phyloP scores from a whole-genome alignment of 1,139 yeast genomes.

The Candida pseudocylindracea region DNA sequence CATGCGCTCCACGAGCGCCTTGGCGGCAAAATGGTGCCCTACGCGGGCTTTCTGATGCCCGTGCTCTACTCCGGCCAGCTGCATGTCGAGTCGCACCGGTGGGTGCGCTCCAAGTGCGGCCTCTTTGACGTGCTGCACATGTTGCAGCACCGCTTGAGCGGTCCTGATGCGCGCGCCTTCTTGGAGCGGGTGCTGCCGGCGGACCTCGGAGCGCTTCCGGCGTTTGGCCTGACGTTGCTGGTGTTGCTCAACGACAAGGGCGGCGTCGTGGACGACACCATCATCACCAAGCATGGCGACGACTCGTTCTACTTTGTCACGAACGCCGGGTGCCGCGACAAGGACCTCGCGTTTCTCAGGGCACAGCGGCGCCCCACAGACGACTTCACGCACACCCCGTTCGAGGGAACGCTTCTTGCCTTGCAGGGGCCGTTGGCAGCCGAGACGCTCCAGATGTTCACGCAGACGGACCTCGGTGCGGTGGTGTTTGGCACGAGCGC shows the following conservation, averaged over 20 bases:
- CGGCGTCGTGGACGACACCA: slow-evolving; percentile 84
- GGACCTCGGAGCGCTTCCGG: slow-evolving; percentile 34
- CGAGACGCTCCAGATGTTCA: slow-evolving; percentile 37
- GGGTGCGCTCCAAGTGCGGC: slow-evolving; percentile 83
- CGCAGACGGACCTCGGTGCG: slow-evolving; percentile 30
- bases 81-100: slow-evolving; percentile 81
- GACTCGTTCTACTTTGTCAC: slow-evolving; percentile 78
- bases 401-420: slow-evolving; percentile 67
- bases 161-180: slow-evolving; percentile 44
- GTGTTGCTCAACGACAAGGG: slow-evolving; percentile 56
- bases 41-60: slow-evolving; percentile 93
- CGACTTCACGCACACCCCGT: slow-evolving; percentile 33
- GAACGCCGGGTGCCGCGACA: slow-evolving; percentile 84
- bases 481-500: slow-evolving; percentile 39
- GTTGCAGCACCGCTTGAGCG: slow-evolving; percentile 70
- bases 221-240: slow-evolving; percentile 49
- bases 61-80: slow-evolving; percentile 63
- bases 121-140: slow-evolving; percentile 92
- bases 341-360: slow-evolving; percentile 46
- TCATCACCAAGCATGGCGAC: slow-evolving; percentile 69
- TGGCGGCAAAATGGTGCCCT: slow-evolving; percentile 85
- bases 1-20: slow-evolving; percentile 55
- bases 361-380: background rate
- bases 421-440: slow-evolving; percentile 82
- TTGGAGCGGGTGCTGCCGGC: slow-evolving; percentile 73